Percentiles rank a stretch among this genome's conserved stretches.
Conservation (phyloP, 306 rosid species). For the Mimosa pudica region DNA sequence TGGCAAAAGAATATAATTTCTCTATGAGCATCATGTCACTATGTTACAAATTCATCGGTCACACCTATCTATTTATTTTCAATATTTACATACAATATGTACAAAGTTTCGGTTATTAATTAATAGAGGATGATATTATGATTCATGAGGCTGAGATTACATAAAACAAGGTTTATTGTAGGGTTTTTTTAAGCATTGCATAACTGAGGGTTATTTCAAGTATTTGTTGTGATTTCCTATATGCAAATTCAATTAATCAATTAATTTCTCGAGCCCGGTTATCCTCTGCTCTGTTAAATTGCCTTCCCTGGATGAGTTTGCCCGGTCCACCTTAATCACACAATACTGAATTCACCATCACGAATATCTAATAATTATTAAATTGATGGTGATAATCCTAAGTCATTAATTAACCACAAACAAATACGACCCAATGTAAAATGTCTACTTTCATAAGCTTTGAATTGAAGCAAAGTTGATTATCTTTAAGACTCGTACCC, state of each 20-base stretch:
- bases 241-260: not conserved
- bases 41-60: too few species aligned
- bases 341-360: not conserved
- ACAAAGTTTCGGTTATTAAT: too few species aligned
- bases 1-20: too few species aligned
- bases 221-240: not conserved
- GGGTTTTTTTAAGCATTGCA: not conserved
- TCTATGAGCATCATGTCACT: too few species aligned
- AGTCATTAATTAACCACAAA: not conserved
- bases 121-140: too few species aligned
- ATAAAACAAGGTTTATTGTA: not conserved
- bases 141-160: too few species aligned
- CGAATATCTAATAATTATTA: not conserved
- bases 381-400: not conserved
- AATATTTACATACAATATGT: too few species aligned
- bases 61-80: too few species aligned
- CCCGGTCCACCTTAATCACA: not conserved
- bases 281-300: not conserved
- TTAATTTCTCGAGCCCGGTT: not conserved
- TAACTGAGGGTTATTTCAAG: not conserved
- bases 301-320: not conserved
- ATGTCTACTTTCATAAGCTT: conserved; percentile 11
- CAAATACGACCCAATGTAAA: not conserved
- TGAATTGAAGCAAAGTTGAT: not conserved
- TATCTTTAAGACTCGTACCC: not conserved